Percentiles rank a stretch among this genome's conserved stretches.
These are phyloP conservation scores for Pseudozyma sp. DNA, from an alignment of 1,284 basidiomycete species.

Conservation along the genomic window DNA sequence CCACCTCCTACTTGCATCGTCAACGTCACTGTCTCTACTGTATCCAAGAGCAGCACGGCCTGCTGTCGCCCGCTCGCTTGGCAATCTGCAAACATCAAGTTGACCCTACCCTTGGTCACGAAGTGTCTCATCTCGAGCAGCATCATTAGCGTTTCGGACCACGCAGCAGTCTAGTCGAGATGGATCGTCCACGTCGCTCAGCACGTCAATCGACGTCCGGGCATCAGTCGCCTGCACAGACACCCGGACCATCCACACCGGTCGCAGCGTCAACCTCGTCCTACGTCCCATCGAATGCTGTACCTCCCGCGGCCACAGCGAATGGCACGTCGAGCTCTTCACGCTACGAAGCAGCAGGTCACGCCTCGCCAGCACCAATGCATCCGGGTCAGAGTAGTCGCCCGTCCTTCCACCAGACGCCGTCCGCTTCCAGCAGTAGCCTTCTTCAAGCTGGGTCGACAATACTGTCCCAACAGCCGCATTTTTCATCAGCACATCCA, in stretches of 20 bases:
- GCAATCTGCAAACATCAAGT: no score
- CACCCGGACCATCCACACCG: constrained; percentile 11
- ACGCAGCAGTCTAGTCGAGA: constrained; percentile 1
- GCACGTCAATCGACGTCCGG: constrained; percentile 41
- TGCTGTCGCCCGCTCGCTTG: background rate
- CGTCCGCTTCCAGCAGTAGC: constrained; percentile 24
- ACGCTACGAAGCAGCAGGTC: constrained; percentile 27
- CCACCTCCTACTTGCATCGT: background rate
- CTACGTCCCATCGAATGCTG: constrained; percentile 4
- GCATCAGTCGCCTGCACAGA: constrained; percentile 31
- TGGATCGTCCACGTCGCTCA: constrained; percentile 50
- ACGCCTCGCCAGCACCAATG: constrained; percentile 18
- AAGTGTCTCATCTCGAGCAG: background rate
- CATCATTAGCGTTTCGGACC: background rate
- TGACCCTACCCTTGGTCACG: no score
- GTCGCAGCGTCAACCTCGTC: constrained; percentile 5
- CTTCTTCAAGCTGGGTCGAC: constrained; percentile 23
- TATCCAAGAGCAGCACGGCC: no score
- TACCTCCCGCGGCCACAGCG: constrained; percentile 27
- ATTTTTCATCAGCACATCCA: constrained; percentile 12
- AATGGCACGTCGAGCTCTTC: constrained; percentile 30
- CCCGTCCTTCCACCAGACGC: constrained; percentile 18
- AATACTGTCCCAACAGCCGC: constrained; percentile 21
- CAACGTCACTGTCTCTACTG: background rate
- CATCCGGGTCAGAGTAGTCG: constrained; percentile 8